Conservation (phyloP, 2,329 filamentous ascomycete genomes). For the Pseudopithomyces chartarum region DNA sequence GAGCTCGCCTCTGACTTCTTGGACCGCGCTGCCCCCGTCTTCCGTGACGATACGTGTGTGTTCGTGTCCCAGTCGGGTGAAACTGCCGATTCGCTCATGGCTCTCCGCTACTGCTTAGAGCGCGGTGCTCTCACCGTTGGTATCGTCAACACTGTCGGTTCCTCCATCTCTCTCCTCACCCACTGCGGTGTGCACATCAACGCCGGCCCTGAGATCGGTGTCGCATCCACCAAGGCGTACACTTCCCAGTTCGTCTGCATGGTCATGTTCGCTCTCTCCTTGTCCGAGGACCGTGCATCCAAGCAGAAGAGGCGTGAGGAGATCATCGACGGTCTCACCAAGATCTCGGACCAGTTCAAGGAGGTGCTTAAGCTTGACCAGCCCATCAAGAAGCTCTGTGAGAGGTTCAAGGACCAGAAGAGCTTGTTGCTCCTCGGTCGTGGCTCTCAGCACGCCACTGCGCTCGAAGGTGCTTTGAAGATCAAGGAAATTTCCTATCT, state of each 20-base stretch:
- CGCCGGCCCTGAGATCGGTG: conserved; percentile 97
- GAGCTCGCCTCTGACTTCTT: conserved; percentile 98
- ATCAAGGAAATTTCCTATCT: conserved; percentile 99
- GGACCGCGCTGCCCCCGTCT: conserved; percentile 93
- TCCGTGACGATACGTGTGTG: conserved; percentile 98
- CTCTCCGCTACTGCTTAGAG: conserved; percentile 96
- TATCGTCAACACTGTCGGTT: conserved; percentile 98
- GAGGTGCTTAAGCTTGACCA: conserved; percentile 89
- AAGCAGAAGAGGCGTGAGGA: conserved; percentile 91
- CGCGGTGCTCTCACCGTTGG: conserved; percentile 95
- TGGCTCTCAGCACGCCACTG: conserved; percentile 95
- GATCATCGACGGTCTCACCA: conserved; percentile 91
- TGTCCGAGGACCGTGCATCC: conserved; percentile 94
- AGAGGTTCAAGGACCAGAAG: conserved; percentile 97
- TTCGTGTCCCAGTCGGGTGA: conserved; percentile 99
- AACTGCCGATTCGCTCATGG: conserved; percentile 96
- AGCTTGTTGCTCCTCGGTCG: conserved; percentile 89
- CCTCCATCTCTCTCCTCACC: conserved; percentile 96
- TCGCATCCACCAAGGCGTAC: conserved; percentile 98
- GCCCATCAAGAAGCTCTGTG: conserved; percentile 91
- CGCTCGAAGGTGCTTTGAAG: conserved; percentile 94
- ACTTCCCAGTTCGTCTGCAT: conserved; percentile 99
- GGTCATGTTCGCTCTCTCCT: conserved; percentile 98
- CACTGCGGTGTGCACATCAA: conserved; percentile 99
- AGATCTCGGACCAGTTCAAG: conserved; percentile 90